phyloP scores from a whole-genome alignment of 2,329 filamentous ascomycete species.

The Fusarium agapanthi region DNA sequence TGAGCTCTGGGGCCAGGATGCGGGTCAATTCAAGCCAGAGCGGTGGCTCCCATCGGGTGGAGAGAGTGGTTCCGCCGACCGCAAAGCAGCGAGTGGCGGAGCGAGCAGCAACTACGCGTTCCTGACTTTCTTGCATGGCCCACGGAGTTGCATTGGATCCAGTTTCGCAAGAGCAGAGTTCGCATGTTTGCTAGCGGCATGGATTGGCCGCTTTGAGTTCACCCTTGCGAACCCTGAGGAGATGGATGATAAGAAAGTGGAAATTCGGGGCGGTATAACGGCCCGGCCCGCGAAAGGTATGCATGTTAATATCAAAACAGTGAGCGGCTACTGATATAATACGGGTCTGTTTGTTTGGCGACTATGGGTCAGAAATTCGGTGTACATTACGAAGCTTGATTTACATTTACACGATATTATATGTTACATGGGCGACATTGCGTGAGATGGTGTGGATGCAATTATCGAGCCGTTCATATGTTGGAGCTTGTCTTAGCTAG shows the following conservation, averaged over 20 bases:
- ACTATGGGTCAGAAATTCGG: neutral
- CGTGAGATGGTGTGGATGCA: neutral
- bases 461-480: neutral
- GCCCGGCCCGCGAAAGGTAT: slow-evolving; percentile 77
- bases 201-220: slow-evolving; percentile 79
- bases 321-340: slow-evolving; percentile 66
- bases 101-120: slow-evolving; percentile 80
- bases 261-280: slow-evolving; percentile 76
- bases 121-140: slow-evolving; percentile 86
- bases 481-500: neutral
- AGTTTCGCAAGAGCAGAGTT: slow-evolving; percentile 86
- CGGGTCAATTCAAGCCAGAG: slow-evolving; percentile 79
- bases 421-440: neutral
- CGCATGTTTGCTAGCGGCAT: slow-evolving; percentile 79
- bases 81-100: slow-evolving; percentile 69
- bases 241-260: slow-evolving; percentile 71
- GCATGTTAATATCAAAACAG: slow-evolving; percentile 69
- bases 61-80: slow-evolving; percentile 47
- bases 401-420: neutral
- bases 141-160: slow-evolving; percentile 84
- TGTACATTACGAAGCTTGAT: neutral
- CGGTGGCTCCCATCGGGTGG: slow-evolving; percentile 69
- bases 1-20: slow-evolving; percentile 79
- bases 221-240: slow-evolving; percentile 65
- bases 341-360: neutral